Evolutionary conservation across 23 red algal genomes (phyloP).

Genomic region (Rhodosorus marinus): DNA sequence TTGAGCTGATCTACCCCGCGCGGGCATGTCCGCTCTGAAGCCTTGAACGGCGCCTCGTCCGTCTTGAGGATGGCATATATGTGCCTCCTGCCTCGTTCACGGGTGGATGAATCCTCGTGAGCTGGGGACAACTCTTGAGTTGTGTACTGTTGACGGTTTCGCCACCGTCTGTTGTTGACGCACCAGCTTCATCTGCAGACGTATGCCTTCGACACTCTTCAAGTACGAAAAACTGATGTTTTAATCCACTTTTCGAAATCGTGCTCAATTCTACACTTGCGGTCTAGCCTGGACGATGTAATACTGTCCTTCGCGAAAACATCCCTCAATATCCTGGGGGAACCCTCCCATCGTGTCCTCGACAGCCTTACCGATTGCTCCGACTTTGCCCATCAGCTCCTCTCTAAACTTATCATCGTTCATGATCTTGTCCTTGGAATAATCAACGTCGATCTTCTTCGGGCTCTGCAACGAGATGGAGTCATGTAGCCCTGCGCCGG

Average conservation of each 20-base stretch:
- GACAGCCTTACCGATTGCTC: slow-evolving; percentile 38
- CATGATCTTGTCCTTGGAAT: slow-evolving; percentile 18
- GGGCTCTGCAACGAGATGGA: slow-evolving; percentile 21
- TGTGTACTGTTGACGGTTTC: no score
- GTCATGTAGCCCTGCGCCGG: slow-evolving; percentile 61
- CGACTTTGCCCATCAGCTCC: slow-evolving; percentile 19
- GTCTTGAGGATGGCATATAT: no score
- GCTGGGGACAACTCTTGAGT: no score
- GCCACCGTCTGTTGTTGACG: no score
- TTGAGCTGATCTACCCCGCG: no score
- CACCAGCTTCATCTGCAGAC: no score
- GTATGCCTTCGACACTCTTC: no score
- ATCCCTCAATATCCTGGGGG: slow-evolving; percentile 73
- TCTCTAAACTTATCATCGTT: slow-evolving; percentile 22
- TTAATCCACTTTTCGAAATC: neutral
- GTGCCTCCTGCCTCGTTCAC: no score
- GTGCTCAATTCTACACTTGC: slow-evolving; percentile 37
- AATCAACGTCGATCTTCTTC: slow-evolving; percentile 18
- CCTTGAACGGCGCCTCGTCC: no score
- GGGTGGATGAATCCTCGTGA: no score
- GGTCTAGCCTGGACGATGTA: slow-evolving; percentile 68
- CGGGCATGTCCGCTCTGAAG: no score
- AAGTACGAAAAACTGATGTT: neutral
- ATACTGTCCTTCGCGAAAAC: slow-evolving; percentile 40
- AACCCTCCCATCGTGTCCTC: slow-evolving; percentile 24